Conservation (phyloP, 2,329 filamentous ascomycete genomes). For the Paradendryphiella salina region DNA sequence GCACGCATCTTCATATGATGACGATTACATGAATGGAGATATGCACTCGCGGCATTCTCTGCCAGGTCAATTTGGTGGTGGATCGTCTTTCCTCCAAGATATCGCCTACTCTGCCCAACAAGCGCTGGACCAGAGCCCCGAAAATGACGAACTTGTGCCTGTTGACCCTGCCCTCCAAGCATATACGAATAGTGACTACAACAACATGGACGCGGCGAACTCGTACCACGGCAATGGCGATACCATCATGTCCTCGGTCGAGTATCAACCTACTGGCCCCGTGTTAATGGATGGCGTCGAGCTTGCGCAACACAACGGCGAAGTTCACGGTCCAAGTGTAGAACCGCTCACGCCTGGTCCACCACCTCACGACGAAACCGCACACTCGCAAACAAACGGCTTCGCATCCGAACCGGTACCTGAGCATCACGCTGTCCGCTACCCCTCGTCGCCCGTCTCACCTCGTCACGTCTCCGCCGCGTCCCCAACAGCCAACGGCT, state of each 20-base stretch:
- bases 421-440: constrained; percentile 18
- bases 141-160: constrained; percentile 32
- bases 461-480: constrained; percentile 18
- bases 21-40: constrained; percentile 28
- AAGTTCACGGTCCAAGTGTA: constrained; percentile 24
- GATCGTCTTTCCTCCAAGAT: constrained; percentile 28
- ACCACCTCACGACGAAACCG: constrained; percentile 12
- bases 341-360: constrained; percentile 37
- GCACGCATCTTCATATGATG: constrained; percentile 32
- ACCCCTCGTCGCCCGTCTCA: constrained; percentile 28
- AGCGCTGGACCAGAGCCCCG: constrained; percentile 23
- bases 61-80: constrained; percentile 26
- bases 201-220: constrained; percentile 16
- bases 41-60: constrained; percentile 31
- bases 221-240: constrained; percentile 29
- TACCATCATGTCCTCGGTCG: constrained; percentile 42
- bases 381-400: constrained; percentile 19
- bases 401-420: constrained; percentile 10
- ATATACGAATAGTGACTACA: constrained; percentile 25
- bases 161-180: constrained; percentile 37
- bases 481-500: constrained; percentile 19
- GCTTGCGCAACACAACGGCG: constrained; percentile 13
- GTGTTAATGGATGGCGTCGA: constrained; percentile 24
- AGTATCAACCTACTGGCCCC: constrained; percentile 27
- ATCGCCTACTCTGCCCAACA: constrained; percentile 40